phyloP scores from a whole-genome alignment of 2,329 filamentous ascomycete genomes.

The Trichoderma simmonsii region DNA sequence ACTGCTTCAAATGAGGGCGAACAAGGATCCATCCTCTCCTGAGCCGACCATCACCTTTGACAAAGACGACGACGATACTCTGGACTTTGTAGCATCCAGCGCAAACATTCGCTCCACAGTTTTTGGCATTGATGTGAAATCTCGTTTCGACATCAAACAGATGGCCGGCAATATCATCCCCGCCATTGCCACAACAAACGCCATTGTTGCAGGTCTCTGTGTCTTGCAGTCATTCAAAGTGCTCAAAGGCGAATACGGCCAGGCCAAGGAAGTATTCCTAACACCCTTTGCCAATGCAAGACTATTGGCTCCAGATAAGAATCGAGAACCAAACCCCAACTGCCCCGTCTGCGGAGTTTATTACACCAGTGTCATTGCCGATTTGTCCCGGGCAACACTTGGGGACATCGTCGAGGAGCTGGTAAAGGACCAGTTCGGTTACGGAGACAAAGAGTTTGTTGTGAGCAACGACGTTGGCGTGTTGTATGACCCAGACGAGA shows the following conservation, averaged over 20 bases:
- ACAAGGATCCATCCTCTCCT: conserved; percentile 45
- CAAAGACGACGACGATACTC: conserved; percentile 92
- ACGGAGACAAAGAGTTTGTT: conserved; percentile 73
- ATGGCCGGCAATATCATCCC: conserved; percentile 99
- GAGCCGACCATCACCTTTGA: conserved; percentile 79
- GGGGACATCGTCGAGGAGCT: conserved; percentile 75
- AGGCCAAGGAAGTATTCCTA: conserved; percentile 81
- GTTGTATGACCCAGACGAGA: conserved; percentile 88
- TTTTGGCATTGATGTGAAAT: conserved; percentile 86
- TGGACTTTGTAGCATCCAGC: conserved; percentile 89
- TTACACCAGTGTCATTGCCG: conserved; percentile 63
- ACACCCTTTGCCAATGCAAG: conserved; percentile 61
- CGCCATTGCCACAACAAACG: conserved; percentile 96
- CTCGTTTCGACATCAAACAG: conserved; percentile 95
- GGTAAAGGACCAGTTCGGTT: conserved; percentile 67
- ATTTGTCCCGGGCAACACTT: conserved; percentile 70
- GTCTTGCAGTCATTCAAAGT: conserved; percentile 93
- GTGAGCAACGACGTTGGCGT: conserved; percentile 70
- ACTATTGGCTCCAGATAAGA: conserved; percentile 56
- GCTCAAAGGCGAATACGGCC: conserved; percentile 65
- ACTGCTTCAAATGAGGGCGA: conserved; percentile 59
- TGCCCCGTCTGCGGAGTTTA: conserved; percentile 81
- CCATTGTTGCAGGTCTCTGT: conserved; percentile 89
- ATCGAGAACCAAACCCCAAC: conserved; percentile 67
- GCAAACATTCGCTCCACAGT: conserved; percentile 84